Conservation (phyloP, 768 basidiomycete genomes). For the Psilocybe cubensis region DNA sequence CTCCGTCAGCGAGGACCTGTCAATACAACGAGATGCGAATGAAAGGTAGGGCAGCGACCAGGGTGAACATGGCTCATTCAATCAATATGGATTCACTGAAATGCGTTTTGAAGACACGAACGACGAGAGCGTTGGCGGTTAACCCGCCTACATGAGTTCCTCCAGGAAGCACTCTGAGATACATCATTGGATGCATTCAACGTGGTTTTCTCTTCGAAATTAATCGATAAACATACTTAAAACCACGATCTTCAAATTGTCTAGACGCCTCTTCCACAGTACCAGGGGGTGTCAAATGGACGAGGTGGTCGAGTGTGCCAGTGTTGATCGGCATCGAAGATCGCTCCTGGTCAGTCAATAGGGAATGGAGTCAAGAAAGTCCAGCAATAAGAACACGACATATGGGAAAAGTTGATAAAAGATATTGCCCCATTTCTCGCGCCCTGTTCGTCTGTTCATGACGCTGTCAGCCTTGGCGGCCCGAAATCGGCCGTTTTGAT, state of each 20-base stretch:
- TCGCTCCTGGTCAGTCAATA: neutral
- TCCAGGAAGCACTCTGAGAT: constrained; percentile 71
- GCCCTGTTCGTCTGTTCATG: neutral
- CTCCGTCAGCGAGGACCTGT: constrained; percentile 58
- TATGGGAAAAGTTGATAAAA: neutral
- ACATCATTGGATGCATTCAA: neutral
- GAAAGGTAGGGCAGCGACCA: too few relatives aligned
- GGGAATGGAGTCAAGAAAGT: neutral
- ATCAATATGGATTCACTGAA: too few relatives aligned
- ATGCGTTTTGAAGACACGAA: constrained; percentile 36
- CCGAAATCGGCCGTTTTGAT: neutral
- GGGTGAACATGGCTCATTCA: too few relatives aligned
- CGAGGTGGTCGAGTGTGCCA: constrained; percentile 64
- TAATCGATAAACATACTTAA: constrained; percentile 52
- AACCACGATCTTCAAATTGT: constrained; percentile 63
- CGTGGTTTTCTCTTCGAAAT: neutral
- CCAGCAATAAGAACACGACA: neutral
- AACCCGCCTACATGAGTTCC: constrained; percentile 67
- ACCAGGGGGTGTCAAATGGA: constrained; percentile 71
- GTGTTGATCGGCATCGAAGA: constrained; percentile 22
- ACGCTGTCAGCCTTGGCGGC: neutral
- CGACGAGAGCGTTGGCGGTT: constrained; percentile 68
- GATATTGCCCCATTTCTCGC: constrained; percentile 9
- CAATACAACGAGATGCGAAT: neutral
- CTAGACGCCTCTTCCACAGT: constrained; percentile 50